Evolutionary conservation across 2,329 filamentous ascomycete genomes (phyloP).

Genomic region (Huntiella omanensis): DNA sequence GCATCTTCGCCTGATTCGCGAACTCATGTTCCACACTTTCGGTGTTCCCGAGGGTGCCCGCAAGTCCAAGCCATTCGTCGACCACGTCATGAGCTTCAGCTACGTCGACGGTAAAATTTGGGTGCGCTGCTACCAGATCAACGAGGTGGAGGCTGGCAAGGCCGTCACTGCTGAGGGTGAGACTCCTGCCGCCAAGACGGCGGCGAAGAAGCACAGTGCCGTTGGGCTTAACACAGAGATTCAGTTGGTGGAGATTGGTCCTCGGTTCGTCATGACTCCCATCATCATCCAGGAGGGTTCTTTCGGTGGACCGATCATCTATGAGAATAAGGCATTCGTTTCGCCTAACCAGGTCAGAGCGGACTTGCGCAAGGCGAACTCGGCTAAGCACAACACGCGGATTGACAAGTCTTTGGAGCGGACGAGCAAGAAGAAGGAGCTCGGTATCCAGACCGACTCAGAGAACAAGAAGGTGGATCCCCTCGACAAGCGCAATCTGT

Average conservation of each 20-base stretch:
- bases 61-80: constrained; percentile 88
- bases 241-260: constrained; percentile 79
- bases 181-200: constrained; percentile 13
- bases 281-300: constrained; percentile 90
- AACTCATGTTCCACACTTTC: constrained; percentile 77
- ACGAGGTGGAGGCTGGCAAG: constrained; percentile 46
- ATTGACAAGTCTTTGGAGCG: constrained; percentile 56
- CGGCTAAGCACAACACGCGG: constrained; percentile 57
- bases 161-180: constrained; percentile 26
- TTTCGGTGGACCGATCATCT: constrained; percentile 91
- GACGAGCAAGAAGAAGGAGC: constrained; percentile 51
- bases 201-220: constrained; percentile 16
- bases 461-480: constrained; percentile 44
- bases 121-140: constrained; percentile 88
- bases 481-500: constrained; percentile 59
- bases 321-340: constrained; percentile 95
- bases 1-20: constrained; percentile 67
- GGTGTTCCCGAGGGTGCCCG: constrained; percentile 75
- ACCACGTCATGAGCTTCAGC: constrained; percentile 86
- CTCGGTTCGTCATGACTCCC: constrained; percentile 78
- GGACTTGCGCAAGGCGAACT: constrained; percentile 59
- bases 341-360: constrained; percentile 85
- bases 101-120: constrained; percentile 87
- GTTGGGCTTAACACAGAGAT: constrained; percentile 49
- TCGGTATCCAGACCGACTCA: constrained; percentile 54